Base-by-base conservation (phyloP, 2,329 filamentous ascomycete genomes). In the Aspergillus pseudoglaucus region DNA sequence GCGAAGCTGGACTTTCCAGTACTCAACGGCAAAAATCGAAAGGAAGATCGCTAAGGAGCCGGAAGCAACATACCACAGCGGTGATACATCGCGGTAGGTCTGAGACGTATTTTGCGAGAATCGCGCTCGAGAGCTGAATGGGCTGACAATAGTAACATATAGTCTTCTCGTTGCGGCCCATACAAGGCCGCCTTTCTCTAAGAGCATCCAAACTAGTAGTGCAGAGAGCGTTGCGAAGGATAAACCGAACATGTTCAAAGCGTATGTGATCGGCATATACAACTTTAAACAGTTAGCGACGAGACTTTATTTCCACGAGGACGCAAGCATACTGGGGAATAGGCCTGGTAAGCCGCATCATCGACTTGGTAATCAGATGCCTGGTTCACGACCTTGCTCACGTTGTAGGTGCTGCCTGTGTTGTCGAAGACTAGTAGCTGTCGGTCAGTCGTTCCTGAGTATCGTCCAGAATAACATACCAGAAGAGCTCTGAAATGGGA, bases 221-320 rank as follows among this genome's bases (percentile, higher is more conserved):
- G 80, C 75, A 2, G 77, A 73, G n/a, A 84, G 75, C 9, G 81
- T 78, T 6, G 83, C 82, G 58, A 85, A 85, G 0, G 78, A 80
- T 9, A 85, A 64, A 1, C 80, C 82, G 55, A 85, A 71, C 47
- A 57, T 61, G 40, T 61, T 62, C 39, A 62, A 25, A 7, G 56
- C 57, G 33, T 61, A 62, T 6, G 56, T 58, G 3, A 62, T 50
- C 2, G 59, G 59, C 54, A 61, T 59, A 33, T 59, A 60, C 10
- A 61, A 49, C 58, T 60, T 37, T 6, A 22, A 9, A 18, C 4
- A 14, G 17, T 35, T 4, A 42, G 18, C 27, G 41, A 4, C n/a
- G 6, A n/a, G 3, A 15, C 33, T 35, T 33, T 5, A 2, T 15
- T 35, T 27, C 25, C n/a, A 35, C 5, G 15, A 17, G 33, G 15